phyloP scores from a whole-genome alignment of 768 basidiomycete species.

The Trametes gibbosa region DNA sequence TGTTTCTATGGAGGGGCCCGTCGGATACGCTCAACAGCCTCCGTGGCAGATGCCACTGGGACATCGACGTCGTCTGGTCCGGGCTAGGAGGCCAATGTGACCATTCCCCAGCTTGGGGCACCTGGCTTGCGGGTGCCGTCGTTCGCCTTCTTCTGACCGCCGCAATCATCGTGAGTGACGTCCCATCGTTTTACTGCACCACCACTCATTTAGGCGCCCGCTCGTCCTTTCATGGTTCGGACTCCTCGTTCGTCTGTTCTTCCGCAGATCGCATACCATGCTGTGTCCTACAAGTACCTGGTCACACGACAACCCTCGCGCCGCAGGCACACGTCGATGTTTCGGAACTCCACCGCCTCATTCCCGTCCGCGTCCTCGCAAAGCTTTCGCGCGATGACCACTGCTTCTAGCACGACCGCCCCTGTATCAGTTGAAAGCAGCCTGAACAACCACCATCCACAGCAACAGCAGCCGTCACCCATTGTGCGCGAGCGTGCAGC shows the following conservation, averaged over 20 bases:
- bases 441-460: too few species aligned
- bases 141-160: constrained; percentile 54
- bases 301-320: constrained; percentile 24
- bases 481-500: constrained; percentile 5
- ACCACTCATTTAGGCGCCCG: not conserved
- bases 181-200: not conserved
- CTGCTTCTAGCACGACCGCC: constrained; percentile 14
- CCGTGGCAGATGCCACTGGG: constrained; percentile 52
- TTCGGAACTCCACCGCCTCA: constrained; percentile 19
- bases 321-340: constrained; percentile 18
- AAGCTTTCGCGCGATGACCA: constrained; percentile 22
- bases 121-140: constrained; percentile 54
- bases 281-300: constrained; percentile 27
- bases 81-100: constrained; percentile 31
- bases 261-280: constrained; percentile 25
- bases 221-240: too few species aligned
- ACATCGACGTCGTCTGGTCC: constrained; percentile 69
- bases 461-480: not conserved
- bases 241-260: not conserved
- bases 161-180: constrained; percentile 44
- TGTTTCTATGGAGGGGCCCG: constrained; percentile 50
- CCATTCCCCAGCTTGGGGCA: constrained; percentile 41
- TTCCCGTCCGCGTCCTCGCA: constrained; percentile 17
- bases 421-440: constrained; percentile 7
- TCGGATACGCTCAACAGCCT: constrained; percentile 36